Percentiles rank a stretch among this genome's conserved stretches.
Evolutionary conservation across 257 asterid species (phyloP).

Genomic region (Fraxinus quadrangulata): DNA sequence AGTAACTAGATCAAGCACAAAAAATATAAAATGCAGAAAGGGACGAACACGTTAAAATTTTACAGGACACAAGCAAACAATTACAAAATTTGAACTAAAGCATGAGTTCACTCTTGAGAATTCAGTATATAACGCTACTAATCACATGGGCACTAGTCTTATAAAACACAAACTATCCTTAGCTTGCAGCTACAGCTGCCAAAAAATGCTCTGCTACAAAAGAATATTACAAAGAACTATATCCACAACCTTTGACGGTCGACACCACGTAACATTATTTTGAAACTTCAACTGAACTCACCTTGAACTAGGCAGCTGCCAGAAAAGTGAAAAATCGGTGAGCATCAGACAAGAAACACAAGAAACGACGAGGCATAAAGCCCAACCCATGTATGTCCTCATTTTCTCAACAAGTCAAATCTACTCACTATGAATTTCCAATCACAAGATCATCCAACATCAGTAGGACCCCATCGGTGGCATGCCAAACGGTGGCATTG

Average conservation of each 20-base stretch:
- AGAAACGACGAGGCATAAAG: background rate
- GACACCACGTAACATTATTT: constrained; percentile 40
- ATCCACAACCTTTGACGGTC: constrained; percentile 59
- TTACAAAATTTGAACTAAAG: background rate
- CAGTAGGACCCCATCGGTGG: constrained; percentile 94
- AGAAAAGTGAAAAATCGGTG: background rate
- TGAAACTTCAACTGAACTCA: constrained; percentile 20
- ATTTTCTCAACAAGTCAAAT: constrained; percentile 14
- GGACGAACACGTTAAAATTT: background rate
- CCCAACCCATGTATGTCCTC: constrained; percentile 12
- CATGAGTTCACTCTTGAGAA: background rate
- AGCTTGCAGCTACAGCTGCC: constrained; percentile 71
- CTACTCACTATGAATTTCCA: constrained; percentile 1
- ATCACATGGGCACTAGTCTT: constrained; percentile 16
- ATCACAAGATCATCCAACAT: constrained; percentile 14
- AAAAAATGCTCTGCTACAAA: constrained; percentile 64
- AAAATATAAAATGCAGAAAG: background rate
- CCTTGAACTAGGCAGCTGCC: constrained; percentile 25
- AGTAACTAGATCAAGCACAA: background rate
- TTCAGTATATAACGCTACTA: background rate
- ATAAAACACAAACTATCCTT: constrained; percentile 42
- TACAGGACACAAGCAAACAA: background rate
- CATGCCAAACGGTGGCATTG: constrained; percentile 94
- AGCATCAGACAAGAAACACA: constrained; percentile 12
- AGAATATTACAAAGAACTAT: constrained; percentile 71